Percentiles rank a stretch among this genome's conserved stretches.
These are phyloP conservation scores for Tardiomyces digboiensis DNA, from an alignment of 1,139 yeast species.

Conservation along the genomic window DNA sequence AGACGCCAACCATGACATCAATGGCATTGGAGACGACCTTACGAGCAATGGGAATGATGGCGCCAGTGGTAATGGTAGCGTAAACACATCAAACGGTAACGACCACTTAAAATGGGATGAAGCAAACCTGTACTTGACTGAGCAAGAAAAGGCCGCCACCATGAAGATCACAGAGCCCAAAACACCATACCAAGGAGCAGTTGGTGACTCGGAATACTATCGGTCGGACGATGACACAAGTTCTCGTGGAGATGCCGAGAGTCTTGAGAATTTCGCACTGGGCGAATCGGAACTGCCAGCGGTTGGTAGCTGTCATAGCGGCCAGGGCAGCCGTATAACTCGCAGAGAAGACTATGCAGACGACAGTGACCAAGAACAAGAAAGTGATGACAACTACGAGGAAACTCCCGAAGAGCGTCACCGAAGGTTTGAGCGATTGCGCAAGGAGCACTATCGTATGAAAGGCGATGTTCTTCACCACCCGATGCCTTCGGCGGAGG, in stretches of 20 bases:
- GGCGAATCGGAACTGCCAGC: constrained; percentile 38
- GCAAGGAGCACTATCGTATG: constrained; percentile 70
- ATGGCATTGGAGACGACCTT: no score
- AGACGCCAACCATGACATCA: constrained; percentile 3
- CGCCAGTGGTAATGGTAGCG: constrained; percentile 5
- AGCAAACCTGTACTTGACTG: constrained; percentile 52
- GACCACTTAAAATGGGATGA: constrained; percentile 53
- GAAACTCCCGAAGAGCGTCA: constrained; percentile 56
- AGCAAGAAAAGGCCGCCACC: constrained; percentile 61
- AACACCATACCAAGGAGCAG: constrained; percentile 94
- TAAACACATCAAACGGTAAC: constrained; percentile 5
- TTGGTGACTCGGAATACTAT: constrained; percentile 81
- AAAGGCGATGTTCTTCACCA: constrained; percentile 40
- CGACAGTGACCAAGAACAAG: constrained; percentile 30
- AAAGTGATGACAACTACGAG: no score
- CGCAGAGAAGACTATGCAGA: constrained; percentile 12
- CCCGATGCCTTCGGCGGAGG: constrained; percentile 14
- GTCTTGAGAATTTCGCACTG: constrained; percentile 36
- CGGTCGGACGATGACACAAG: constrained; percentile 49
- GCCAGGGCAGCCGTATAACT: constrained; percentile 5
- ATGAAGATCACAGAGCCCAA: constrained; percentile 94
- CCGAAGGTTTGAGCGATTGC: constrained; percentile 57
- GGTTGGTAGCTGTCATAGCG: constrained; percentile 1
- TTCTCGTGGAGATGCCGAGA: constrained; percentile 29
- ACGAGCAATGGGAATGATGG: not conserved